Percentiles rank a stretch among this genome's conserved stretches.
phyloP scores from a whole-genome alignment of 495 filamentous ascomycete genomes.

The Penicillium pancosmium region DNA sequence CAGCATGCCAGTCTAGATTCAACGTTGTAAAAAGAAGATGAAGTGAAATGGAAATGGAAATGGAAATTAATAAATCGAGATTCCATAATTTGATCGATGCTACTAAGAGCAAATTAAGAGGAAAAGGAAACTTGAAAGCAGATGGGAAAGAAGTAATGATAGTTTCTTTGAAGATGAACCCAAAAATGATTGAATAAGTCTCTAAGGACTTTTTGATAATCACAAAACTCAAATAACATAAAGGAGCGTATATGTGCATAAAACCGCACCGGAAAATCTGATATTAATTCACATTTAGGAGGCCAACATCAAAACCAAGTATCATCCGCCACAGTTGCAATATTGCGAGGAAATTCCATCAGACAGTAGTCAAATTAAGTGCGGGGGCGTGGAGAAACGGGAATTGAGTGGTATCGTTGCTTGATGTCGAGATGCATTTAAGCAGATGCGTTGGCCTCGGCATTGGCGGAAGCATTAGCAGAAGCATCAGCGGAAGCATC shows the following conservation, averaged over 20 bases:
- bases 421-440: not conserved
- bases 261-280: slow-evolving; percentile 13
- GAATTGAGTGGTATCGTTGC: not conserved
- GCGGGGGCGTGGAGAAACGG: not conserved
- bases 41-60: no score
- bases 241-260: slow-evolving; percentile 19
- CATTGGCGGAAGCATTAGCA: not conserved
- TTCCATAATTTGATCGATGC: no score
- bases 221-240: slow-evolving; percentile 10
- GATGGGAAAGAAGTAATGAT: no score
- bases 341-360: not conserved
- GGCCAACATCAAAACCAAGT: slow-evolving; percentile 12
- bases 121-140: not conserved
- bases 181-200: slow-evolving; percentile 10
- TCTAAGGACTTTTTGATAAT: slow-evolving; percentile 4
- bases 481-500: slow-evolving; percentile 12
- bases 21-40: no score
- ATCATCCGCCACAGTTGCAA: not conserved
- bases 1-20: no score
- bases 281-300: slow-evolving; percentile 13
- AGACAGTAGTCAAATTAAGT: not conserved
- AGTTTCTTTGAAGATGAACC: not conserved
- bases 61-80: no score
- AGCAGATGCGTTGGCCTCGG: slow-evolving; percentile 10
- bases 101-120: not conserved